Evolutionary conservation across 2,329 filamentous ascomycete genomes (phyloP), one percentile per base, ranked within the genome.

Genomic region (Dryadomyces sulphureus): DNA sequence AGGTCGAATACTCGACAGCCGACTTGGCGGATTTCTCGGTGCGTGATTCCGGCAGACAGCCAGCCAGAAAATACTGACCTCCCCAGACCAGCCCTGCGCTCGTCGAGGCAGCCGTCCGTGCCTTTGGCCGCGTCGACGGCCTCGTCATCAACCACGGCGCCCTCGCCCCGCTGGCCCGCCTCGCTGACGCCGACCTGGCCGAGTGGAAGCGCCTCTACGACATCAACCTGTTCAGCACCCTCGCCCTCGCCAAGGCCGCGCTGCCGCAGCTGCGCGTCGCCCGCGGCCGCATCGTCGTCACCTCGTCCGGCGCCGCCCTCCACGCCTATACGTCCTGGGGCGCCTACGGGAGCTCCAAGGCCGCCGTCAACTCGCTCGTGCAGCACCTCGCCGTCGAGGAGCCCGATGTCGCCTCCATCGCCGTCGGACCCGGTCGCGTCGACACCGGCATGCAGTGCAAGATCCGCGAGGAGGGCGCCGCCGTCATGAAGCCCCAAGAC

Each of bases 381-480:
- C 64, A 72, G 38, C 86, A 89, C 32, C 62, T 95, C 32, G 76
- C 77, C 0, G 70, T 72, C 1, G 89, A 95, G 58, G 89, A 94
- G 60, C 78, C 81, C 1, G 70, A 79, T 14, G 77, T 94, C 39
- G 84, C 75, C 0, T 79, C 77, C 12, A 64, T 94, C 0, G 71
- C 84, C 0, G 67, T 95, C 30, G 71, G 80, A 4, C 89, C 89
- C 0, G 89, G 89, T 2, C 77, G 84, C 40, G 82, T 93, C 7
- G 84, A 94, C 57, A 95, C 89, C 0, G 81, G 81, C 44, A 95
- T 95, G 89, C 89, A 94, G 60, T 72, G 72, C n/a, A 74, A 83
- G 48, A 75, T 98, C 48, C 71, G 92, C 43, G 79, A 88, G 41
- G 59, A 64, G 4, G 73, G 70, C 38, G 61, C 63, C 34, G 57